Percentiles rank a stretch among this genome's conserved stretches.
Evolutionary conservation across 768 basidiomycete genomes (phyloP).

Genomic region (Tulasnella sp.): DNA sequence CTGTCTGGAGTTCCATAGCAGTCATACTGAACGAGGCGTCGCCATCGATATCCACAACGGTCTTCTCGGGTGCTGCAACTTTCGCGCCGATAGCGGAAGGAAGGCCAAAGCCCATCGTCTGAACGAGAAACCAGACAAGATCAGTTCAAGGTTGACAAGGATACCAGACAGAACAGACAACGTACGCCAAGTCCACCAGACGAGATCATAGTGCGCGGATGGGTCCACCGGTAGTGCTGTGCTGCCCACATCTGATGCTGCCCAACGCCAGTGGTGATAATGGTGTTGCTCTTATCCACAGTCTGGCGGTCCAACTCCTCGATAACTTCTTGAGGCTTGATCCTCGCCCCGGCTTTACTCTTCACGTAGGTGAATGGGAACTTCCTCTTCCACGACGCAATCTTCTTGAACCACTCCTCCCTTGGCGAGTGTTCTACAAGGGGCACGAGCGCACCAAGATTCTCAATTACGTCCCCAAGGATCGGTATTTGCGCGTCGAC

Average conservation of each 20-base stretch:
- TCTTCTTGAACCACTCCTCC: constrained; percentile 70
- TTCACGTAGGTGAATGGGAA: constrained; percentile 86
- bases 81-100: constrained; percentile 95
- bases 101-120: constrained; percentile 98
- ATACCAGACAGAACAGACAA: constrained; percentile 24
- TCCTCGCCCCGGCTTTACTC: constrained; percentile 47
- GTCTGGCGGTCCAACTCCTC: constrained; percentile 81
- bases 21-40: constrained; percentile 99
- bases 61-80: constrained; percentile 87
- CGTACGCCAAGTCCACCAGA: constrained; percentile 89
- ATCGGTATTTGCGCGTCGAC: constrained; percentile 89
- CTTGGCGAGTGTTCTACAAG: constrained; percentile 56
- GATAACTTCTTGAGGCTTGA: constrained; percentile 96
- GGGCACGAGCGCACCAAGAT: constrained; percentile 73
- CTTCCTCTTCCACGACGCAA: constrained; percentile 70
- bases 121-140: constrained; percentile 1
- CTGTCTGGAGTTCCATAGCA: constrained; percentile 96
- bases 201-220: constrained; percentile 80
- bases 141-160: constrained; percentile 8
- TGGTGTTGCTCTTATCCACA: constrained; percentile 68
- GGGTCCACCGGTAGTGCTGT: constrained; percentile 84
- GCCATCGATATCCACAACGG: constrained; percentile 91
- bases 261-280: constrained; percentile 90
- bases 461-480: constrained; percentile 84
- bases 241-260: constrained; percentile 99